phyloP scores from a whole-genome alignment of 306 rosid species.

The Quercus alba region DNA sequence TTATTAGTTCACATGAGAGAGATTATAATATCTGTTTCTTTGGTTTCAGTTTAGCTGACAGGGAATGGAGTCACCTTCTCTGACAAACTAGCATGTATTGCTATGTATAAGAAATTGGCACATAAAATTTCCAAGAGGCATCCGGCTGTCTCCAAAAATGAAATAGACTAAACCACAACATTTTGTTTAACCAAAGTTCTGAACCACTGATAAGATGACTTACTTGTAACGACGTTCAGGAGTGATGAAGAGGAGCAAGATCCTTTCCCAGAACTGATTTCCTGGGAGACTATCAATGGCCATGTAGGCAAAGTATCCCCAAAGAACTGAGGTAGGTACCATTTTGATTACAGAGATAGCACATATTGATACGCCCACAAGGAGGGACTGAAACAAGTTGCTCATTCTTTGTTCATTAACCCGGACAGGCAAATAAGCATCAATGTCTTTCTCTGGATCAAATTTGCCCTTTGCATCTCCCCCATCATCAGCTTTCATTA shows the following conservation, averaged over 20 bases:
- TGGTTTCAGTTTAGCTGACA: neutral
- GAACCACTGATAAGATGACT: constrained; percentile 18
- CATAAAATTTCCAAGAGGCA: neutral
- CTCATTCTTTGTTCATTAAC: constrained; percentile 92
- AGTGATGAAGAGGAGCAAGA: constrained; percentile 55
- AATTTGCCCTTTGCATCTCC: constrained; percentile 30
- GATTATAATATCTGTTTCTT: neutral
- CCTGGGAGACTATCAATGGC: constrained; percentile 97
- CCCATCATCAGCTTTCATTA: constrained; percentile 40
- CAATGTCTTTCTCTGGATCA: constrained; percentile 82
- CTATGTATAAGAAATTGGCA: neutral
- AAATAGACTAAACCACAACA: neutral
- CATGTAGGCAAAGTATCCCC: constrained; percentile 96
- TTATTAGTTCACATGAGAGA: neutral
- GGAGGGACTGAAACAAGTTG: constrained; percentile 76
- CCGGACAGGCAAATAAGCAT: constrained; percentile 64
- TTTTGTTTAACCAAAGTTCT: neutral
- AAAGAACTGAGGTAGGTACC: constrained; percentile 83
- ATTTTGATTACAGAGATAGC: constrained; percentile 68
- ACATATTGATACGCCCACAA: constrained; percentile 67
- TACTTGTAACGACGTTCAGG: constrained; percentile 74
- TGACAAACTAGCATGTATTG: neutral
- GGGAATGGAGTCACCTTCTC: neutral
- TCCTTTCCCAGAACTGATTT: constrained; percentile 90
- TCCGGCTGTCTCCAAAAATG: neutral